phyloP scores from a whole-genome alignment of 2,329 filamentous ascomycete genomes.

The Fusarium abutilonis region DNA sequence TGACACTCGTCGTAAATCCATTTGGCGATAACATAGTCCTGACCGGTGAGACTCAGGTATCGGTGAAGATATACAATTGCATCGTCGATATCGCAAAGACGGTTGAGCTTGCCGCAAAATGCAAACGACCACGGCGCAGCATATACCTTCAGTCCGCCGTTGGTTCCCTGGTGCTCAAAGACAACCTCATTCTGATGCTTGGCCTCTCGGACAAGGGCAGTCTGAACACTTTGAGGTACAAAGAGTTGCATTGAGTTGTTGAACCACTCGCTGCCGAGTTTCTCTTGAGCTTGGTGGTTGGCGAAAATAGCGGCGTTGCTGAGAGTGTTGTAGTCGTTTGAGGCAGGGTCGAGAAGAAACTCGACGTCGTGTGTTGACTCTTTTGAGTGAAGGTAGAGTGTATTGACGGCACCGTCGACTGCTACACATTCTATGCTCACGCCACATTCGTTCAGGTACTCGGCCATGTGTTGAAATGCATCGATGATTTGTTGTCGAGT shows the following conservation, averaged over 20 bases:
- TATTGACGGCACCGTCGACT: slow-evolving; percentile 39
- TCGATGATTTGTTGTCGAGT: slow-evolving; percentile 21
- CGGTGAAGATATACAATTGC: slow-evolving; percentile 34
- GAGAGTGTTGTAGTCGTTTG: slow-evolving; percentile 20
- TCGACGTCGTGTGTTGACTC: slow-evolving; percentile 38
- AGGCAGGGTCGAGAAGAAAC: slow-evolving; percentile 33
- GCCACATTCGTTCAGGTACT: slow-evolving; percentile 34
- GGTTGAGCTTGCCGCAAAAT: slow-evolving; percentile 37
- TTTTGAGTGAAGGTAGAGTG: slow-evolving; percentile 33
- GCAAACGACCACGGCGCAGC: slow-evolving; percentile 39
- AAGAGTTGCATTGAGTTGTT: slow-evolving; percentile 41
- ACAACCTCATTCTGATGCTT: slow-evolving; percentile 27
- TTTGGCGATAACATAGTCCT: slow-evolving; percentile 11
- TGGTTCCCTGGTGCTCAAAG: slow-evolving; percentile 30
- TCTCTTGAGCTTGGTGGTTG: slow-evolving; percentile 22
- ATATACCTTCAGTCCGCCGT: slow-evolving; percentile 31
- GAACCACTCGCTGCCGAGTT: slow-evolving; percentile 39
- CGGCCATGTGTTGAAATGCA: slow-evolving; percentile 36
- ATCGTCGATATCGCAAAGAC: slow-evolving; percentile 31
- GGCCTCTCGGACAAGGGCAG: slow-evolving; percentile 20
- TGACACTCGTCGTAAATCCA: slow-evolving; percentile 29
- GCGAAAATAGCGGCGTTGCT: slow-evolving; percentile 35
- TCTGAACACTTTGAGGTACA: slow-evolving; percentile 25
- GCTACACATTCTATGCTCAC: slow-evolving; percentile 23
- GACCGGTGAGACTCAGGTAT: slow-evolving; percentile 12